A percentile compares a stretch with the other conserved stretches of the same genome.
Evolutionary conservation across 1,139 yeast species (phyloP).

Genomic region (Hansenula sp.): DNA sequence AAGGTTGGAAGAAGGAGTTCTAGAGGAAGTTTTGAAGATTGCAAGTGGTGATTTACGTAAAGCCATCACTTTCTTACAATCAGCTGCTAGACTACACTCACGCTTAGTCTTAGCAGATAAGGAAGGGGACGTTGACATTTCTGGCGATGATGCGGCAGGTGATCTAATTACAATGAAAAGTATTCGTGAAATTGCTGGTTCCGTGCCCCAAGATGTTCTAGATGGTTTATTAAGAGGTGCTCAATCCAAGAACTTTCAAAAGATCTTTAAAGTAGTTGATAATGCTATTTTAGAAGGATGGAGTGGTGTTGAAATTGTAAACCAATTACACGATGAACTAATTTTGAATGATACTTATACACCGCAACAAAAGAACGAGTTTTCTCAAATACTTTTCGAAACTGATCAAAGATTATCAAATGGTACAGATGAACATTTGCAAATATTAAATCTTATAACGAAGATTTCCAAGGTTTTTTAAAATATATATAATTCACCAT

Average conservation of each 20-base stretch:
- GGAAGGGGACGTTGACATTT: conserved; percentile 32
- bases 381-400: conserved; percentile 64
- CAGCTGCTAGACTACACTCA: conserved; percentile 64
- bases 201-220: conserved; percentile 58
- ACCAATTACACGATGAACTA: conserved; percentile 74
- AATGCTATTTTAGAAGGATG: conserved; percentile 71
- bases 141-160: conserved; percentile 12
- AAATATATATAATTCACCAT: not conserved
- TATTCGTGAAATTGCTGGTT: conserved; percentile 80
- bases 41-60: conserved; percentile 89
- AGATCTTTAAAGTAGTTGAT: conserved; percentile 45
- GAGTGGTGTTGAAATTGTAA: conserved; percentile 77
- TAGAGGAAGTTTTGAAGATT: conserved; percentile 59
- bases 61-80: conserved; percentile 87
- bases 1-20: conserved; percentile 41
- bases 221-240: conserved; percentile 35
- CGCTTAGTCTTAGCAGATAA: conserved; percentile 21
- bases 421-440: conserved; percentile 91
- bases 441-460: conserved; percentile 64
- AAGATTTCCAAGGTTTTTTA: conserved; percentile 46
- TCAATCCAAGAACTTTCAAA: conserved; percentile 34
- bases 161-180: conserved; percentile 37
- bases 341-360: conserved; percentile 52
- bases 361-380: conserved; percentile 55
- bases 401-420: conserved; percentile 72